Evolutionary conservation across 352 stramenopile genomes (phyloP).

Genomic region (Globisporangium ultimum): DNA sequence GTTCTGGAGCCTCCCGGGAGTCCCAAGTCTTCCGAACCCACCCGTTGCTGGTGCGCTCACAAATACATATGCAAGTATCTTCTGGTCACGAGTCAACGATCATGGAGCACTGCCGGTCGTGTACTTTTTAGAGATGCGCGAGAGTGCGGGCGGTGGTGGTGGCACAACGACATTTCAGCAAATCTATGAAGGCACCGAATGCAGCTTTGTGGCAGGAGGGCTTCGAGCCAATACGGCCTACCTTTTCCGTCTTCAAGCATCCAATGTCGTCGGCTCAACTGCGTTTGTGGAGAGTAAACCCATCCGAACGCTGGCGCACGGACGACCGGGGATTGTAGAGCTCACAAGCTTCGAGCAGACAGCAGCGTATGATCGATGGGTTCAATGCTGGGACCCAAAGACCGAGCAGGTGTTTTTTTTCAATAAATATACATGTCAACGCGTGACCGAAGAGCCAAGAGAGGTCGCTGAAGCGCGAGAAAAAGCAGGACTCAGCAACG

Average conservation of each 20-base stretch:
- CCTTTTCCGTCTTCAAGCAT: conserved; percentile 64
- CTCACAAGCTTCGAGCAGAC: conserved; percentile 39
- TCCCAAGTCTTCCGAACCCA: conserved; percentile 33
- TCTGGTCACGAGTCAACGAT: conserved; percentile 57
- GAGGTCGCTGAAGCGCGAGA: conserved; percentile 43
- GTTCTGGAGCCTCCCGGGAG: conserved; percentile 58
- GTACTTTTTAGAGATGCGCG: conserved; percentile 58
- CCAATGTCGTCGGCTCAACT: conserved; percentile 62
- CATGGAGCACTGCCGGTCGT: conserved; percentile 58
- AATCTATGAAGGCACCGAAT: conserved; percentile 66
- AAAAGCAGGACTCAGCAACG: conserved; percentile 30
- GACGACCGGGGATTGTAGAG: conserved; percentile 64
- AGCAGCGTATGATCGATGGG: conserved; percentile 52
- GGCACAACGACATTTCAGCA: conserved; percentile 20
- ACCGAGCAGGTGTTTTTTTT: conserved; percentile 88
- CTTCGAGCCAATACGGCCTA: conserved; percentile 51
- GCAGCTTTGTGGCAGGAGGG: conserved; percentile 50
- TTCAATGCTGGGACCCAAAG: conserved; percentile 87
- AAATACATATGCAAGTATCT: conserved; percentile 71
- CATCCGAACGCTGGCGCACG: conserved; percentile 56
- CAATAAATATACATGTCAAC: conserved; percentile 81
- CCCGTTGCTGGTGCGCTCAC: conserved; percentile 52
- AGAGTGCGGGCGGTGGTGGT: conserved; percentile 14
- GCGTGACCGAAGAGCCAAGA: conserved; percentile 49
- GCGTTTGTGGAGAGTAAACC: conserved; percentile 57